Conservation (phyloP, 352 stramenopile genomes). For the Phytophthora aleatoria region DNA sequence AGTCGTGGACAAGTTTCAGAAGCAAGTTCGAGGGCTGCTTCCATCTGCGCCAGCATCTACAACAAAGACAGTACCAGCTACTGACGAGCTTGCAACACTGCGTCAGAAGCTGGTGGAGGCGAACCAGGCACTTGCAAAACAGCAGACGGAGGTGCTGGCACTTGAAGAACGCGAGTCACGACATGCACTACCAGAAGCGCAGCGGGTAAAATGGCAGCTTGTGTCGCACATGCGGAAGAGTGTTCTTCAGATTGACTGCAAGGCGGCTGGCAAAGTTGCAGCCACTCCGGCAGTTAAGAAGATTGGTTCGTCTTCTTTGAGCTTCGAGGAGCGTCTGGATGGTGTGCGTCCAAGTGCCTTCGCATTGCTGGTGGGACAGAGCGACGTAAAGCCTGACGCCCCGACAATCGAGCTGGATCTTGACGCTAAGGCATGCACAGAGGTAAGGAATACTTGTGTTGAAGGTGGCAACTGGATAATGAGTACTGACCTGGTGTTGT, state of each 20-base stretch:
- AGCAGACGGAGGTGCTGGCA: constrained; percentile 68
- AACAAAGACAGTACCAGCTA: constrained; percentile 8
- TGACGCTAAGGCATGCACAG: constrained; percentile 48
- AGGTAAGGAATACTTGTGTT: constrained; percentile 38
- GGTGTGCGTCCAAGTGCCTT: constrained; percentile 68
- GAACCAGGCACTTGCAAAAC: constrained; percentile 63
- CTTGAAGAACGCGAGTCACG: constrained; percentile 70
- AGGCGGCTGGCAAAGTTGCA: constrained; percentile 30
- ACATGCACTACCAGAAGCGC: constrained; percentile 62
- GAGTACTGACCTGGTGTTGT: constrained; percentile 12
- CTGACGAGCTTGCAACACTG: constrained; percentile 57
- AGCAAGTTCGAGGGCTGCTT: constrained; percentile 55
- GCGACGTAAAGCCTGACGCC: constrained; percentile 36
- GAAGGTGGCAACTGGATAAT: neutral
- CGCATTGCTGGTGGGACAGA: constrained; percentile 60
- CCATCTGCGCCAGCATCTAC: constrained; percentile 18
- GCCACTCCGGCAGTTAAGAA: constrained; percentile 24
- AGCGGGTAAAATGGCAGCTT: constrained; percentile 68
- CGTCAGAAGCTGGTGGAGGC: constrained; percentile 70
- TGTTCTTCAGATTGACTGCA: constrained; percentile 66
- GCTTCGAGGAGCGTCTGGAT: constrained; percentile 64
- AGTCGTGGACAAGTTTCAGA: constrained; percentile 63
- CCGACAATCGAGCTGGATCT: constrained; percentile 46
- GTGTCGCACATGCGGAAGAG: constrained; percentile 65
- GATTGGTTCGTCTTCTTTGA: constrained; percentile 14